These are phyloP conservation scores for Botrytis deweyae DNA, from an alignment of 2,329 filamentous ascomycete species.

Conservation along the genomic window DNA sequence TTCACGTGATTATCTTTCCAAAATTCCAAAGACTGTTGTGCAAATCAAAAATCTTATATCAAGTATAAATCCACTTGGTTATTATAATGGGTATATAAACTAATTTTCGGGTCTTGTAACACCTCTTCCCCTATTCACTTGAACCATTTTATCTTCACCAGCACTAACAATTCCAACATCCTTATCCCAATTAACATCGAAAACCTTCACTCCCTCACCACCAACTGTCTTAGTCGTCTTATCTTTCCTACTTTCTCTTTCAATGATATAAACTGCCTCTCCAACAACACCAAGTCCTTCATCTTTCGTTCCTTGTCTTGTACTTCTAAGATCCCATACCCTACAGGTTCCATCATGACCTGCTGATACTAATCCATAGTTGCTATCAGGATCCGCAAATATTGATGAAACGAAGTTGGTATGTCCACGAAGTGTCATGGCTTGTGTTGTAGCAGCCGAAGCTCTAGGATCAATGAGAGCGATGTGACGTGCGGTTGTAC, in stretches of 20 bases:
- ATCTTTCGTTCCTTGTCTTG: slow-evolving; percentile 57
- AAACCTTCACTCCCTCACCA: slow-evolving; percentile 87
- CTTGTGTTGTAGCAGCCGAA: slow-evolving; percentile 71
- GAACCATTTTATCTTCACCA: slow-evolving; percentile 91
- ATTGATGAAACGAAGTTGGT: slow-evolving; percentile 66
- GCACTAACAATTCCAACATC: slow-evolving; percentile 85
- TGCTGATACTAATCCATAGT: slow-evolving; percentile 83
- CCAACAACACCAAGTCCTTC: slow-evolving; percentile 61
- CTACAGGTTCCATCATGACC: slow-evolving; percentile 89
- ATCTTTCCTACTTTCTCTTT: slow-evolving; percentile 66
- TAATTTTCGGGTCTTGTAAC: slow-evolving; percentile 33
- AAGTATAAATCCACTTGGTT: slow-evolving; percentile 12
- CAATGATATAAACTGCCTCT: slow-evolving; percentile 73
- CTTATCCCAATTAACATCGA: slow-evolving; percentile 82
- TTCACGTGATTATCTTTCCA: neutral
- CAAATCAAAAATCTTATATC: neutral
- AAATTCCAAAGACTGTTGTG: neutral
- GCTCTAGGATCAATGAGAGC: slow-evolving; percentile 89
- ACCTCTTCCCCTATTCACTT: slow-evolving; percentile 64
- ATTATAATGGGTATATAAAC: slow-evolving; percentile 21
- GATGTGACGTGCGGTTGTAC: slow-evolving; percentile 82
- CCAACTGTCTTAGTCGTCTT: slow-evolving; percentile 63
- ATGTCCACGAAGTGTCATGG: slow-evolving; percentile 90
- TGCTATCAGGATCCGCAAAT: slow-evolving; percentile 55
- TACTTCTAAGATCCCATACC: slow-evolving; percentile 87